These are phyloP conservation scores for Sodiomyces alkalinus DNA, from an alignment of 2,329 filamentous ascomycete genomes.

Conservation along the genomic window DNA sequence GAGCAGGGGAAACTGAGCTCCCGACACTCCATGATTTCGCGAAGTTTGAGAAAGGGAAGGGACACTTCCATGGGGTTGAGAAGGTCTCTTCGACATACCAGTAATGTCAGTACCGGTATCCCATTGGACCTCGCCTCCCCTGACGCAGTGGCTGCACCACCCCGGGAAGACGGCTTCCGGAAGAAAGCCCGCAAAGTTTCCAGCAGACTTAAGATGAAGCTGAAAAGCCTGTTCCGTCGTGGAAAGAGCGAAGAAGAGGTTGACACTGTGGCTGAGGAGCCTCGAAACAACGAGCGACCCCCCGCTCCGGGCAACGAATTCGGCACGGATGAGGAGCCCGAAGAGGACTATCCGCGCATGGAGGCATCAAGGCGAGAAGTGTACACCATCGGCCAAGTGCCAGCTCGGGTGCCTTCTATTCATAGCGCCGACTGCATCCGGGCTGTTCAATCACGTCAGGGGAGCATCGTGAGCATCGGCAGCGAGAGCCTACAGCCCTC, in stretches of 20 bases:
- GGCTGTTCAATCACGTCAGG: conserved; percentile 34
- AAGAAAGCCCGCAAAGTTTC: conserved; percentile 47
- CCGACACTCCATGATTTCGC: conserved; percentile 29
- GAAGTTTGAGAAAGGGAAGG: conserved; percentile 18
- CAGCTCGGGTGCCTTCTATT: conserved; percentile 33
- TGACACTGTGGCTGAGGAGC: neutral
- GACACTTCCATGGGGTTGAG: conserved; percentile 23
- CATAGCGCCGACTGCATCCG: conserved; percentile 30
- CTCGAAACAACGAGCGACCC: neutral
- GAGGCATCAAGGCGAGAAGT: conserved; percentile 21
- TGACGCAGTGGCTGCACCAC: neutral
- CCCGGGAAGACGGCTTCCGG: conserved; percentile 17
- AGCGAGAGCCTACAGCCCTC: conserved; percentile 22
- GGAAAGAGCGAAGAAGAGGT: conserved; percentile 14
- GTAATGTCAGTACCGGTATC: conserved; percentile 20
- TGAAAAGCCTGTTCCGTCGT: conserved; percentile 42
- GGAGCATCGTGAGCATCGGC: conserved; percentile 35
- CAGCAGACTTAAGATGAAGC: conserved; percentile 40
- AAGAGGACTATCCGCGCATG: conserved; percentile 17
- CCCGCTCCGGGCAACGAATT: neutral
- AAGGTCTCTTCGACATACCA: conserved; percentile 33
- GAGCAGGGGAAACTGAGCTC: conserved; percentile 19
- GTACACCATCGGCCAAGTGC: conserved; percentile 30
- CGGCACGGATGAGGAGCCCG: conserved; percentile 1
- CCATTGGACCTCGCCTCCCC: conserved; percentile 12